Conservation (phyloP, 1,139 yeast genomes). For the Chernovozyma sophiae-reginae region DNA sequence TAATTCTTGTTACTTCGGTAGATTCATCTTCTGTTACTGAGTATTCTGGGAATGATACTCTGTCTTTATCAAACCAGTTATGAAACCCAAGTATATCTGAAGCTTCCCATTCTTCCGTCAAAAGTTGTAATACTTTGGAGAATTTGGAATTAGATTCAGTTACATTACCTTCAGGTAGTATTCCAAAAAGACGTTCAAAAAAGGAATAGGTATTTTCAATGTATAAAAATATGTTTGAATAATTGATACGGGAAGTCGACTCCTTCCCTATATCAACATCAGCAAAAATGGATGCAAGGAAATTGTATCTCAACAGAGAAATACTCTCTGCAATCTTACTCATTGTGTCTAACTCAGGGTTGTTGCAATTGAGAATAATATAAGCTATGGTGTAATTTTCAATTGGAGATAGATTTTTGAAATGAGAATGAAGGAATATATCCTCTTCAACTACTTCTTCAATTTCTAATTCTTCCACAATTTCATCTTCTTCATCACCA, state of each 20-base stretch:
- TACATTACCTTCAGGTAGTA: not conserved
- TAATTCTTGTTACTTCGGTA: not conserved
- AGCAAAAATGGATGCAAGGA: slow-evolving; percentile 16
- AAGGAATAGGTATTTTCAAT: slow-evolving; percentile 34
- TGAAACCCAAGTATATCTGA: slow-evolving; percentile 26
- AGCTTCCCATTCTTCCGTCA: slow-evolving; percentile 26
- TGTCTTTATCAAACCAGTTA: slow-evolving; percentile 24
- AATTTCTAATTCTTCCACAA: slow-evolving; percentile 1
- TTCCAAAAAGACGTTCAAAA: slow-evolving; percentile 12
- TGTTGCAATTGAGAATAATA: slow-evolving; percentile 22
- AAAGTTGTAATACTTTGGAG: slow-evolving; percentile 14
- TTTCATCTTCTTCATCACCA: slow-evolving; percentile 5
- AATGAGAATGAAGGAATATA: slow-evolving; percentile 10
- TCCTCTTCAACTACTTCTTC: slow-evolving; percentile 9
- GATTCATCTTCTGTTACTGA: not conserved
- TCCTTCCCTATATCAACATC: slow-evolving; percentile 6
- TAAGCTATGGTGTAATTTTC: slow-evolving; percentile 32
- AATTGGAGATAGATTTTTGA: slow-evolving; percentile 26
- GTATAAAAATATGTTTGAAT: slow-evolving; percentile 25
- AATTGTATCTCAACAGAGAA: slow-evolving; percentile 20
- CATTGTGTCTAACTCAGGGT: slow-evolving; percentile 16
- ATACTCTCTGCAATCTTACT: slow-evolving; percentile 20
- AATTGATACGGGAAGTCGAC: slow-evolving; percentile 16
- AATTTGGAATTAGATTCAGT: slow-evolving; percentile 8
- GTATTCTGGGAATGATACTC: slow-evolving; percentile 10